These are phyloP conservation scores for Scutellaria galericulata DNA, from an alignment of 257 asterid species.

Conservation along the genomic window DNA sequence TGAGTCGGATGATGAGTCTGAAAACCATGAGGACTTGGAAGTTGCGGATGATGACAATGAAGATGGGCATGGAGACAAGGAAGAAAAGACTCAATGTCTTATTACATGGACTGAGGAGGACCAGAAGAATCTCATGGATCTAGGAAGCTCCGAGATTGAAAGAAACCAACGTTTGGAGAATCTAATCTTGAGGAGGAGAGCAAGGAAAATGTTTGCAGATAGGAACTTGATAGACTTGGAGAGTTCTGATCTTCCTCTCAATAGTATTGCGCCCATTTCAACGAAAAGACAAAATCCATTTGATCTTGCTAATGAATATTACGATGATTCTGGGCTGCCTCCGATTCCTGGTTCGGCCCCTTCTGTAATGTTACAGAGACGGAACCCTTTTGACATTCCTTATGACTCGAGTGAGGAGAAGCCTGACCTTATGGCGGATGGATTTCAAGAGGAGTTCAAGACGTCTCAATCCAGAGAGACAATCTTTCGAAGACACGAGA, in stretches of 20 bases:
- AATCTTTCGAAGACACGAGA: conserved; percentile 69
- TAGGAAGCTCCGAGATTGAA: conserved; percentile 87
- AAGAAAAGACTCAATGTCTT: conserved; percentile 55
- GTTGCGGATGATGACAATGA: conserved; percentile 65
- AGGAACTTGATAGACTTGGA: conserved; percentile 83
- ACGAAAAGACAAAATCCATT: conserved; percentile 78
- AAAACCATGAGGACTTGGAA: conserved; percentile 55
- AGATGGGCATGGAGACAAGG: conserved; percentile 53
- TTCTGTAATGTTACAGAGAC: conserved; percentile 66
- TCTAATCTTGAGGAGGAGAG: conserved; percentile 80
- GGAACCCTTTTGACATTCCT: conserved; percentile 88
- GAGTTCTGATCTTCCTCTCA: conserved; percentile 64
- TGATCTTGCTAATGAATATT: conserved; percentile 56
- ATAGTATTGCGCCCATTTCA: conserved; percentile 58
- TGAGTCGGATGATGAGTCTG: conserved; percentile 63
- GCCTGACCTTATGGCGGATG: conserved; percentile 76
- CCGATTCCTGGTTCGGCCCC: conserved; percentile 97
- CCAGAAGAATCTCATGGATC: conserved; percentile 90
- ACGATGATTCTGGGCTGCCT: conserved; percentile 60
- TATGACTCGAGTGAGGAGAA: conserved; percentile 86
- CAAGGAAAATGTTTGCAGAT: conserved; percentile 67
- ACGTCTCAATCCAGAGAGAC: conserved; percentile 56
- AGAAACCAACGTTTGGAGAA: conserved; percentile 88
- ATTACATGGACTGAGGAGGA: conserved; percentile 94
- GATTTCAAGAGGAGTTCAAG: conserved; percentile 65